Conservation (phyloP, 1,139 yeast genomes). For the Schizosaccharomyces versatilis region DNA sequence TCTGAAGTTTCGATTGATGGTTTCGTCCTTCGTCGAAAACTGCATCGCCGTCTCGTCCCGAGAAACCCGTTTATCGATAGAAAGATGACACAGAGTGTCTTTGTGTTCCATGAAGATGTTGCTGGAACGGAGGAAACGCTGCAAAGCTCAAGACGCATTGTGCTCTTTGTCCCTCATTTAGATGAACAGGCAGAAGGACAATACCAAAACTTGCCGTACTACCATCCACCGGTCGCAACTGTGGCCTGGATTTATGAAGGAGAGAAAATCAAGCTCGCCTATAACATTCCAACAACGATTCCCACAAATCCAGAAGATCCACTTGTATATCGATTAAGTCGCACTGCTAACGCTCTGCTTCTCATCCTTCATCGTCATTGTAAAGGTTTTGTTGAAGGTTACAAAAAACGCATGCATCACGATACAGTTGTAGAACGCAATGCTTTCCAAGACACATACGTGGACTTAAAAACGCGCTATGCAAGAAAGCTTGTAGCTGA, state of each 20-base stretch:
- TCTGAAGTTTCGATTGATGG: slow-evolving; percentile 22
- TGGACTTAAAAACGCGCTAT: slow-evolving; percentile 58
- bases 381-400: slow-evolving; percentile 60
- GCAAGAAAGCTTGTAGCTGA: slow-evolving; percentile 52
- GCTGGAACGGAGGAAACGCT: slow-evolving; percentile 21
- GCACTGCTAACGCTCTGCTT: slow-evolving; percentile 62
- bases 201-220: slow-evolving; percentile 57
- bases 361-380: slow-evolving; percentile 72
- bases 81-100: slow-evolving; percentile 66
- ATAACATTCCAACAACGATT: background rate
- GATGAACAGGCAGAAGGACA: slow-evolving; percentile 12
- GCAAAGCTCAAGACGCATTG: slow-evolving; percentile 19
- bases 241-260: slow-evolving; percentile 28
- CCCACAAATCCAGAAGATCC: background rate
- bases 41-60: slow-evolving; percentile 66
- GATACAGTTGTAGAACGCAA: slow-evolving; percentile 70
- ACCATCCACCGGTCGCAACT: slow-evolving; percentile 71
- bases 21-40: slow-evolving; percentile 26
- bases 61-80: slow-evolving; percentile 73
- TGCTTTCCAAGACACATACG: slow-evolving; percentile 63
- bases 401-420: slow-evolving; percentile 70
- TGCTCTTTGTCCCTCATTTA: slow-evolving; percentile 61
- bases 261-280: slow-evolving; percentile 2
- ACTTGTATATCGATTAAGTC: slow-evolving; percentile 35
- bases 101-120: slow-evolving; percentile 21